phyloP scores from a whole-genome alignment of 768 basidiomycete species.

The Tulasnella sp. region DNA sequence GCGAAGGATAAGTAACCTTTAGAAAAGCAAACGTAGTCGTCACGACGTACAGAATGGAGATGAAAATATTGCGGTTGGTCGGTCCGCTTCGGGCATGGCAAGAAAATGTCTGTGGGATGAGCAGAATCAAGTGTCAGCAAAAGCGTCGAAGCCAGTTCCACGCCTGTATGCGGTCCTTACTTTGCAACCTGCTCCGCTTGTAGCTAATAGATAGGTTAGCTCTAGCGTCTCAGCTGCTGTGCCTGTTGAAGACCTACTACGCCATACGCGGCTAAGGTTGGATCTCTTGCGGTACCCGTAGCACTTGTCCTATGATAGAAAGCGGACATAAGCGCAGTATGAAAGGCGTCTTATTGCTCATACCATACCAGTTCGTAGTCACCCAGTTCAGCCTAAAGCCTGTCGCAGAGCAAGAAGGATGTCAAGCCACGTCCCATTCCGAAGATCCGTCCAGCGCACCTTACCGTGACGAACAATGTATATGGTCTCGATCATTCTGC shows the following conservation, averaged over 20 bases:
- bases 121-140: background rate
- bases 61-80: constrained; percentile 70
- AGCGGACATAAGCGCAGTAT: constrained; percentile 11
- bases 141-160: background rate
- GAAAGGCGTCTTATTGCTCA: background rate
- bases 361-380: constrained; percentile 46
- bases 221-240: background rate
- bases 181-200: constrained; percentile 66
- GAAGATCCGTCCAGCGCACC: background rate
- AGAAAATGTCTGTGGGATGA: constrained; percentile 31
- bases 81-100: constrained; percentile 49
- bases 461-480: constrained; percentile 60
- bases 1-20: background rate
- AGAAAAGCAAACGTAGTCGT: constrained; percentile 17
- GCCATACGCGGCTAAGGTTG: constrained; percentile 60
- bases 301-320: constrained; percentile 38
- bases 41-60: constrained; percentile 78
- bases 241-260: constrained; percentile 32
- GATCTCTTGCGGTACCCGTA: constrained; percentile 61
- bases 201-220: constrained; percentile 26
- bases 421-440: constrained; percentile 6
- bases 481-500: constrained; percentile 45
- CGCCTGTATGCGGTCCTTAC: constrained; percentile 14
- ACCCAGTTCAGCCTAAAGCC: constrained; percentile 72
- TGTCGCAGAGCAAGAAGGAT: constrained; percentile 22